Base-by-base conservation (phyloP, 495 filamentous ascomycete genomes). In the Lasiosphaeria ovina region DNA sequence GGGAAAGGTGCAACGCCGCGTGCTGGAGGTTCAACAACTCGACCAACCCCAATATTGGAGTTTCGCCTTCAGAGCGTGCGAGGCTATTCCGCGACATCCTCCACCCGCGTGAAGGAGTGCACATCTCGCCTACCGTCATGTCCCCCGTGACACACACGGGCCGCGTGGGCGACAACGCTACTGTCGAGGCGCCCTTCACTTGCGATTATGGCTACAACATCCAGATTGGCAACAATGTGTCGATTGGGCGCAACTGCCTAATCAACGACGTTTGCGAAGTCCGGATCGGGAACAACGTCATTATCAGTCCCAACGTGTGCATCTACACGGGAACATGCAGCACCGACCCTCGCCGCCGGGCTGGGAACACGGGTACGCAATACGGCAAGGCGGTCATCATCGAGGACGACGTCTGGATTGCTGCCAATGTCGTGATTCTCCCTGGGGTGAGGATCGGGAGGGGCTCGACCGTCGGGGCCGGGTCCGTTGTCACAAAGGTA, bases 171-270 rank as follows among this genome's bases (percentile, higher is more conserved):
- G 82, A 87, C 45, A 85, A 89, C 53, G 88, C 89, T 7, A 81
- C 86, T 44, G 90, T 98, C 45, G 92, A 97, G 60, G 86, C 90
- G 3, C 93, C 94, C 11, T 98, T 98, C 71, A 87, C 80, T 40
- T 98, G 94, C 72, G 92, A 97, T 67, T 98, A 97, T 67, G 94
- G 94, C 3, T 97, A 96, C 69, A 97, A 98, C 66, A 89, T 98
- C 64, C 81, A 82, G 42, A 87, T 98, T 62, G 94, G 90, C 31
- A 89, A 93, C 65, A 87, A 94, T 67, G 91, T 94, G 6, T 83
- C 87, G 62, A 92, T 98, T 60, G 90, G 89, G 9, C 83, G 89
- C 51, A 91, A 92, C 64, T 98, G 94, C 69, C 84, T 87, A 10
- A 89, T 98, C 66, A 83, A 93, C 54, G 94, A 98, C 66, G 87